These are phyloP conservation scores for Penicillium sclerotiorum DNA, from an alignment of 2,329 filamentous ascomycete genomes.

Conservation along the genomic window DNA sequence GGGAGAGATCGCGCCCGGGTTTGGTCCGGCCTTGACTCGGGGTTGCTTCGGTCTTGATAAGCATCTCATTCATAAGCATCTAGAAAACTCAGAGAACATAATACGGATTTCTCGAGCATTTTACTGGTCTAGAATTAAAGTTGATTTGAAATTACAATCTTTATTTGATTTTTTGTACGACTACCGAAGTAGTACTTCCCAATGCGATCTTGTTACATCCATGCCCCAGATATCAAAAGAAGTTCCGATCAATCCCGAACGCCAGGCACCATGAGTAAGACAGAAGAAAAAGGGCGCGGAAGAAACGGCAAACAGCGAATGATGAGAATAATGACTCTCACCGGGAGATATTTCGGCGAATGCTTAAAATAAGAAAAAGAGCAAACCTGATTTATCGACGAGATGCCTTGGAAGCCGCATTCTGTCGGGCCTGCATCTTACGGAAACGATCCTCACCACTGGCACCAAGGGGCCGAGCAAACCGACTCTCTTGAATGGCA, in stretches of 20 bases:
- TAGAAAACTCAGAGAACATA: not conserved
- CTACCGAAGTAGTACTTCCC: constrained; percentile 10
- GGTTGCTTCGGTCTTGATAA: not conserved
- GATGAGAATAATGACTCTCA: too few relatives aligned
- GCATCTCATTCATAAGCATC: not conserved
- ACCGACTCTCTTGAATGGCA: constrained; percentile 47
- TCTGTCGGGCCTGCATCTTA: constrained; percentile 52
- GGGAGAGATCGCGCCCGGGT: constrained; percentile 8
- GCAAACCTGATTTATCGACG: constrained; percentile 32
- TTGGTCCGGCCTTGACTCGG: constrained; percentile 12
- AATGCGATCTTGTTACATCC: constrained; percentile 21
- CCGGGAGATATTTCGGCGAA: too few relatives aligned
- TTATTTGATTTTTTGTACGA: constrained; percentile 12
- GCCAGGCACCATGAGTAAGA: constrained; percentile 16
- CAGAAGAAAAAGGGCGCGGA: constrained; percentile 12
- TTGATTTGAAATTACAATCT: constrained; percentile 4
- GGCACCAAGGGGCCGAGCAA: constrained; percentile 48
- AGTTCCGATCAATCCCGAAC: constrained; percentile 27
- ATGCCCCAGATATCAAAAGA: constrained; percentile 17
- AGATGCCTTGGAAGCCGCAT: constrained; percentile 44
- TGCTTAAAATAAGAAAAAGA: constrained; percentile 4
- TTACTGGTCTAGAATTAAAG: not conserved
- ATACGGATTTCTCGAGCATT: not conserved
- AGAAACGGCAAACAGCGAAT: too few relatives aligned
- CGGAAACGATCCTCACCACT: constrained; percentile 53